Evolutionary conservation across 176 grass and related monocot genomes (phyloP).

Genomic region (Musa itinerans): DNA sequence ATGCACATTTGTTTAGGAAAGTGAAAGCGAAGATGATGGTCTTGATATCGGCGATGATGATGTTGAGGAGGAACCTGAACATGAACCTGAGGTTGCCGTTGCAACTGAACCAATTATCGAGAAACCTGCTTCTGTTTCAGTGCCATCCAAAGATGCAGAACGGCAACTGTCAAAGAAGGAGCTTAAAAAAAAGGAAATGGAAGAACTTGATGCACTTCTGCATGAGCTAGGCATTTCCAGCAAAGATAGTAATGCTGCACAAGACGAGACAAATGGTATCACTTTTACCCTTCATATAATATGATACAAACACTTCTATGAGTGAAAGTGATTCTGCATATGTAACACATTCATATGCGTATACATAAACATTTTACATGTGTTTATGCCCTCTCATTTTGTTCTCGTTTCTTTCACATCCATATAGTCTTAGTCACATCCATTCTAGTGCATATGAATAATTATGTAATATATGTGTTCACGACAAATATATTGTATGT

Average conservation of each 20-base stretch:
- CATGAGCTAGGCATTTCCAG: constrained; percentile 74
- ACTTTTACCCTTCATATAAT: too few species aligned
- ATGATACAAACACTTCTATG: background rate
- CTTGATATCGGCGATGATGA: constrained; percentile 49
- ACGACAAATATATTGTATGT: background rate
- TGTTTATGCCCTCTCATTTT: too few species aligned
- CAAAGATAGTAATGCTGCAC: constrained; percentile 29
- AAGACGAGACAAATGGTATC: constrained; percentile 36
- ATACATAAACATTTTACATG: too few species aligned
- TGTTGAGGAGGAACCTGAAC: constrained; percentile 67
- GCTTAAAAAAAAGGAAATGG: constrained; percentile 95
- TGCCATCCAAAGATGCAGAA: constrained; percentile 71
- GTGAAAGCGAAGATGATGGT: constrained; percentile 86
- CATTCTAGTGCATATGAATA: too few species aligned
- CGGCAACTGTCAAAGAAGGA: constrained; percentile 97
- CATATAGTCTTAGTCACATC: too few species aligned
- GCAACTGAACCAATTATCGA: constrained; percentile 29
- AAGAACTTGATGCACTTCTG: constrained; percentile 90
- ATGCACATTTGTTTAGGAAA: constrained; percentile 32
- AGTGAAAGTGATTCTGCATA: background rate
- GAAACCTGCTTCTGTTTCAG: constrained; percentile 29
- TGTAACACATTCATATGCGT: background rate
- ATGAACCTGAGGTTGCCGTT: constrained; percentile 40
- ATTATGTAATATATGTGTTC: too few species aligned
- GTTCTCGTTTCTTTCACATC: too few species aligned